These are phyloP conservation scores for Hygrophila difformis DNA, from an alignment of 257 asterid genomes.

Conservation along the genomic window DNA sequence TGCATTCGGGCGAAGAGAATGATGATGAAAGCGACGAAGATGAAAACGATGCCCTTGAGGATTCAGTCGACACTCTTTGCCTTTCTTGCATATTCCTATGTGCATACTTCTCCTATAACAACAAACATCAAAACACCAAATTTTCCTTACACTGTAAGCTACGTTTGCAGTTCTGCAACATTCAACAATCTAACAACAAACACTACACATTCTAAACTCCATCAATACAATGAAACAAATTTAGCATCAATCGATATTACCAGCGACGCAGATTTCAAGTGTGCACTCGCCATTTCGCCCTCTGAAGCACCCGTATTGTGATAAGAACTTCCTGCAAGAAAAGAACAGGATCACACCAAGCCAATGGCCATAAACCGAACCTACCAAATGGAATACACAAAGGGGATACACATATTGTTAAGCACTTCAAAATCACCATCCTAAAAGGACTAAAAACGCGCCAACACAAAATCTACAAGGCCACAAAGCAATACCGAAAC, in stretches of 20 bases:
- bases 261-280: slow-evolving; percentile 33
- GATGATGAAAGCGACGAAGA: slow-evolving; percentile 88
- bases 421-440: no score
- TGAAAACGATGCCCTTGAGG: slow-evolving; percentile 71
- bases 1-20: slow-evolving; percentile 77
- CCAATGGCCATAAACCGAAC: not conserved
- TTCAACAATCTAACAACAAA: not conserved
- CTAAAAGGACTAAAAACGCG: no score
- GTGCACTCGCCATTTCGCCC: slow-evolving; percentile 28
- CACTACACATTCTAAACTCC: not conserved
- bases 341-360: not conserved
- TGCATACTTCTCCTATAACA: slow-evolving; percentile 47
- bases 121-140: slow-evolving; percentile 11
- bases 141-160: not conserved
- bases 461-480: no score
- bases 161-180: not conserved
- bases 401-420: no score
- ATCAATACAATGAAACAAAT: not conserved
- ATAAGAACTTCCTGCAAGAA: slow-evolving; percentile 52
- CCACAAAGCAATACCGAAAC: no score
- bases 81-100: slow-evolving; percentile 44
- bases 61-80: slow-evolving; percentile 62
- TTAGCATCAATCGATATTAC: slow-evolving; percentile 26
- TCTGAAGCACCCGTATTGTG: slow-evolving; percentile 24
- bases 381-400: not conserved